Conservation (phyloP, 2,329 filamentous ascomycete genomes). For the Bipolaris sorokiniana region DNA sequence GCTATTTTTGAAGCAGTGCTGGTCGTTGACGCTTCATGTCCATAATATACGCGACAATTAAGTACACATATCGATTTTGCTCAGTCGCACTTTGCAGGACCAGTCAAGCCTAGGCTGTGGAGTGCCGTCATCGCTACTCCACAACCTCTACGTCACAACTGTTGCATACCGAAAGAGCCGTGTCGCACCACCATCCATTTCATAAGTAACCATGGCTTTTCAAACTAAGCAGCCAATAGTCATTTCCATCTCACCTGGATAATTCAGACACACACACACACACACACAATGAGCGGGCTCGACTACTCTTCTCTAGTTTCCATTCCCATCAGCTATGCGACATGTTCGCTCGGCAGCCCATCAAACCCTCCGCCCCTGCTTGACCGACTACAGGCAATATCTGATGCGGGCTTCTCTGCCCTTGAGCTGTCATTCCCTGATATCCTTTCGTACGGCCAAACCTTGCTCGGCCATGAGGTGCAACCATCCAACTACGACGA, state of each 20-base stretch:
- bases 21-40: no score
- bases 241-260: neutral
- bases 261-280: constrained; percentile 7
- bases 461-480: constrained; percentile 59
- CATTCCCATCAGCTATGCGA: constrained; percentile 62
- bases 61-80: no score
- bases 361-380: constrained; percentile 58
- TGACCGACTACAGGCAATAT: constrained; percentile 66
- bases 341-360: constrained; percentile 60
- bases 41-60: neutral
- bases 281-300: constrained; percentile 40
- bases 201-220: neutral
- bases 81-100: neutral
- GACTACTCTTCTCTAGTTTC: constrained; percentile 44
- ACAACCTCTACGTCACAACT: constrained; percentile 31
- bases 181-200: constrained; percentile 5
- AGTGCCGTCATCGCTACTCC: constrained; percentile 22
- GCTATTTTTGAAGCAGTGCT: no score
- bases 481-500: constrained; percentile 64
- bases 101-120: neutral
- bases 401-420: constrained; percentile 68
- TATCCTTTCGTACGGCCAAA: constrained; percentile 66
- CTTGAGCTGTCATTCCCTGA: constrained; percentile 80
- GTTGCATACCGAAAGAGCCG: constrained; percentile 22
- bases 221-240: neutral